These are phyloP conservation scores for Bromus sterilis DNA, from an alignment of 176 grass and related monocot species.

Conservation along the genomic window DNA sequence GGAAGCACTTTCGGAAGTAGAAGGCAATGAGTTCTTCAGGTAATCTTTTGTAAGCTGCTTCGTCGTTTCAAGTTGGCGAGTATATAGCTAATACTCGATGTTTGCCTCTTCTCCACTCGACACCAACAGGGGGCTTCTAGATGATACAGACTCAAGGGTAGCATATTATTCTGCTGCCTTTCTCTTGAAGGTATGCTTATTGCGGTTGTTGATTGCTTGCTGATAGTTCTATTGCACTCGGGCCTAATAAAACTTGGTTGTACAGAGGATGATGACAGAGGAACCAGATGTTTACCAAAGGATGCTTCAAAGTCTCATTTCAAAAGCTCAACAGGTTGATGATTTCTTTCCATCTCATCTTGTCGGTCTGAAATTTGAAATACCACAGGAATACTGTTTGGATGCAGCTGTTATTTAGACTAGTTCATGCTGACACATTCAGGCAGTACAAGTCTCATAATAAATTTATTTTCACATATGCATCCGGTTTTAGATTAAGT, in stretches of 20 bases:
- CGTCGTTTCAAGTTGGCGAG: neutral
- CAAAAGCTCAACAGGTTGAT: constrained; percentile 88
- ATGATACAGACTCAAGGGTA: constrained; percentile 94
- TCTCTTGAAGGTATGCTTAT: constrained; percentile 77
- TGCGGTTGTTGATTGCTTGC: constrained; percentile 10
- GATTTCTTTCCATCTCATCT: neutral
- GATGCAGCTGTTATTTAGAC: constrained; percentile 4
- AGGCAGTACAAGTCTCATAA: neutral
- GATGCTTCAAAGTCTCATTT: constrained; percentile 95
- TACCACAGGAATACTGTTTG: neutral
- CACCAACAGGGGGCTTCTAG: constrained; percentile 70
- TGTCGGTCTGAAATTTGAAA: neutral
- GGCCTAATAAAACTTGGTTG: constrained; percentile 14
- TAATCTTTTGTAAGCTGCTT: constrained; percentile 23
- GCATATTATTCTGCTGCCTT: constrained; percentile 99
- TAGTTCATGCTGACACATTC: constrained; percentile 11
- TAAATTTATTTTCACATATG: neutral
- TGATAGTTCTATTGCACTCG: constrained; percentile 9
- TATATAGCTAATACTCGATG: constrained; percentile 17
- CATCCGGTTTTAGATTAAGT: constrained; percentile 9
- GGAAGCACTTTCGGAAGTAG: constrained; percentile 84
- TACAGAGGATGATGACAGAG: constrained; percentile 97
- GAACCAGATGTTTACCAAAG: constrained; percentile 87
- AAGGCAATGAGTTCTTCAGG: constrained; percentile 98
- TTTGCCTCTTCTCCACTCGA: neutral